These are phyloP conservation scores for Thermothelomyces thermophilus DNA, from an alignment of 2,329 filamentous ascomycete genomes.

Conservation along the genomic window DNA sequence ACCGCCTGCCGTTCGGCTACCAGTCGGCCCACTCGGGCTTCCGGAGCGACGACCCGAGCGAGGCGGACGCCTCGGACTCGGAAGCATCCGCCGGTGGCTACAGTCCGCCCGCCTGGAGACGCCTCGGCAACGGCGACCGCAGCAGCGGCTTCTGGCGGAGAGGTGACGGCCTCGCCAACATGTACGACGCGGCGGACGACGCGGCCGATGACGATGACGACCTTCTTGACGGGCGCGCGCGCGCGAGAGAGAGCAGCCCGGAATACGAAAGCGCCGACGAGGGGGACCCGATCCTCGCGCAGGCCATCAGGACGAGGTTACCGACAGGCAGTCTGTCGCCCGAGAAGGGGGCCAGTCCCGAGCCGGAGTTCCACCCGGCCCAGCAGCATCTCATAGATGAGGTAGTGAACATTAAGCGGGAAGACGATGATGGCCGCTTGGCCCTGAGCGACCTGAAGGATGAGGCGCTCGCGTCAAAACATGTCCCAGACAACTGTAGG, in stretches of 20 bases:
- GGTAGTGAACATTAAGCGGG: slow-evolving; percentile 29
- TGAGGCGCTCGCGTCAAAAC: slow-evolving; percentile 25
- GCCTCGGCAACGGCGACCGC: slow-evolving; percentile 52
- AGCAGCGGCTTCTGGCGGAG: slow-evolving; percentile 56
- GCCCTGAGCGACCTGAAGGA: slow-evolving; percentile 12
- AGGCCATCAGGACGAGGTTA: slow-evolving; percentile 48
- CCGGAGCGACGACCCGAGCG: slow-evolving; percentile 35
- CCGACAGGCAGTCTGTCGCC: slow-evolving; percentile 51
- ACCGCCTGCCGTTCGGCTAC: slow-evolving; percentile 33
- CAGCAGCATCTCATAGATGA: slow-evolving; percentile 18
- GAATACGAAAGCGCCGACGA: slow-evolving; percentile 32
- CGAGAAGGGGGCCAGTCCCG: slow-evolving; percentile 46
- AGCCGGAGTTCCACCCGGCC: slow-evolving; percentile 29
- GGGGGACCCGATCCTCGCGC: slow-evolving; percentile 39
- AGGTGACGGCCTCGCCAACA: slow-evolving; percentile 46
- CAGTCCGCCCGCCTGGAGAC: slow-evolving; percentile 55
- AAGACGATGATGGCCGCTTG: slow-evolving; percentile 32
- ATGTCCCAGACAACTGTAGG: slow-evolving; percentile 46
- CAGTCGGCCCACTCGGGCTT: slow-evolving; percentile 39
- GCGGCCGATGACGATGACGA: slow-evolving; percentile 21
- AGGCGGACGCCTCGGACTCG: slow-evolving; percentile 29
- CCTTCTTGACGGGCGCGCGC: slow-evolving; percentile 13
- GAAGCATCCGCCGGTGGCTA: slow-evolving; percentile 48
- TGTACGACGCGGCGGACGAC: slow-evolving; percentile 26
- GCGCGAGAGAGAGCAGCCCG: slow-evolving; percentile 29